Conservation (phyloP, 352 stramenopile species). For the Pythium guiyangense region DNA sequence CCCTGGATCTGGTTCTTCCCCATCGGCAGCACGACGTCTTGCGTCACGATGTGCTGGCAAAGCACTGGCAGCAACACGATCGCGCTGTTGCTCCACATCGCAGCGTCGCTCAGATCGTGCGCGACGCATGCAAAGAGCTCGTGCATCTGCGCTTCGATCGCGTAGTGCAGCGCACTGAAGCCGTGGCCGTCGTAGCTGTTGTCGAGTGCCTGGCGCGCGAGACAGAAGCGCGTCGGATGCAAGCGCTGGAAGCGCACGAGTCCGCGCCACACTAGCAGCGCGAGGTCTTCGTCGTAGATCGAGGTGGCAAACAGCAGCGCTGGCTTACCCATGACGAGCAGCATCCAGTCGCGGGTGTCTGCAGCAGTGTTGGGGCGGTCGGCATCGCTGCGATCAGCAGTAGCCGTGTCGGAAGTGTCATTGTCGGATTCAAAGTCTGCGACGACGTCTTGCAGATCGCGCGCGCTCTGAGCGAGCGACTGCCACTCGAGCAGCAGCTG, state of each 20-base stretch:
- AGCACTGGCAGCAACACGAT: conserved; percentile 4
- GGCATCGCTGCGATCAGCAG: too few relatives aligned
- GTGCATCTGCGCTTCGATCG: conserved; percentile 66
- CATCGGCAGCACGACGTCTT: conserved; percentile 67
- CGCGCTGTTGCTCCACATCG: neutral
- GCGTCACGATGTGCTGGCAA: conserved; percentile 27
- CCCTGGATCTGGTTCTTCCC: conserved; percentile 54
- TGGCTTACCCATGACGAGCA: conserved; percentile 74
- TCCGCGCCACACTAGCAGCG: too few relatives aligned
- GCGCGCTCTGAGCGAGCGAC: conserved; percentile 17
- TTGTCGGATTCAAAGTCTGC: conserved; percentile 17
- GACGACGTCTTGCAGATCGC: conserved; percentile 28
- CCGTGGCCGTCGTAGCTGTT: conserved; percentile 4
- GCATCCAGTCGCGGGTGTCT: conserved; percentile 14
- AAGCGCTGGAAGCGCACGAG: conserved; percentile 36
- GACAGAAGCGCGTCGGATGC: too few relatives aligned
- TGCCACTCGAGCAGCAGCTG: conserved; percentile 51
- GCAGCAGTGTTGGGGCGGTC: conserved; percentile 4
- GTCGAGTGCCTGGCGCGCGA: too few relatives aligned
- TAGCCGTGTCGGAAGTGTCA: conserved; percentile 7
- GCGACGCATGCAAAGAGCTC: conserved; percentile 39
- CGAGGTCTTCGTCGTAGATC: conserved; percentile 84
- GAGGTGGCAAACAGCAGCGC: conserved; percentile 75
- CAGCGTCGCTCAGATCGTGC: conserved; percentile 14
- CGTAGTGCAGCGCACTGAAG: conserved; percentile 72